Percentiles rank a stretch among this genome's conserved stretches.
These are phyloP conservation scores for Sporothrix pallida DNA, from an alignment of 2,329 filamentous ascomycete genomes.

Conservation along the genomic window DNA sequence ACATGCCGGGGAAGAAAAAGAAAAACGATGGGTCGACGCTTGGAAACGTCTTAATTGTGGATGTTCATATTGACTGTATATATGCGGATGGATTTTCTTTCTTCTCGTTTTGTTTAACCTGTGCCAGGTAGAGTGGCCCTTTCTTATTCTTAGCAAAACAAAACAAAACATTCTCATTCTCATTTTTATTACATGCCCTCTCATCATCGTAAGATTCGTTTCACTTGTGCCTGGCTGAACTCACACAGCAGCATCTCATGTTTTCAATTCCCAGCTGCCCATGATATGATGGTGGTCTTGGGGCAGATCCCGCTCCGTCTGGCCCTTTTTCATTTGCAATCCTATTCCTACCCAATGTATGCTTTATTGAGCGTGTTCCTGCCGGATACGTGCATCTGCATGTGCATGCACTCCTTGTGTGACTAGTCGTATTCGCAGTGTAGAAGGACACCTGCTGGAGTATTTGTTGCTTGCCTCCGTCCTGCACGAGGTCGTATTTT, in stretches of 20 bases:
- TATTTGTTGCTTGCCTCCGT: background rate
- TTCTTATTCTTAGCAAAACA: background rate
- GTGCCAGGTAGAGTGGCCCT: background rate
- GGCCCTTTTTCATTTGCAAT: background rate
- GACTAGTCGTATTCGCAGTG: background rate
- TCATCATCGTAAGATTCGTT: background rate
- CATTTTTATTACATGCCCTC: background rate
- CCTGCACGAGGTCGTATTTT: too few species aligned
- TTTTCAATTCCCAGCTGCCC: background rate
- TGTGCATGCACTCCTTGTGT: conserved; percentile 6
- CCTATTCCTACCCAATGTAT: background rate
- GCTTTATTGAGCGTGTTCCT: background rate
- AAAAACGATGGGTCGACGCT: background rate
- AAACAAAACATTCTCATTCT: background rate
- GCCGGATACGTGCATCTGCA: conserved; percentile 20
- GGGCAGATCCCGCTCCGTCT: background rate
- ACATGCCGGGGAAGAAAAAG: background rate
- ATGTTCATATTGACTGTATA: conserved; percentile 10
- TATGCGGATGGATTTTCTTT: background rate
- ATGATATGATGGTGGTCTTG: too few species aligned
- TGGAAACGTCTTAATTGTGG: conserved; percentile 24
- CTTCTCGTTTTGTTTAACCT: background rate
- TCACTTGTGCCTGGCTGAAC: background rate
- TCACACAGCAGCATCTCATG: background rate
- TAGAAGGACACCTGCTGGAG: background rate